Base-by-base conservation (phyloP, 2,329 filamentous ascomycete species). In the Tolypocladium tundrense region DNA sequence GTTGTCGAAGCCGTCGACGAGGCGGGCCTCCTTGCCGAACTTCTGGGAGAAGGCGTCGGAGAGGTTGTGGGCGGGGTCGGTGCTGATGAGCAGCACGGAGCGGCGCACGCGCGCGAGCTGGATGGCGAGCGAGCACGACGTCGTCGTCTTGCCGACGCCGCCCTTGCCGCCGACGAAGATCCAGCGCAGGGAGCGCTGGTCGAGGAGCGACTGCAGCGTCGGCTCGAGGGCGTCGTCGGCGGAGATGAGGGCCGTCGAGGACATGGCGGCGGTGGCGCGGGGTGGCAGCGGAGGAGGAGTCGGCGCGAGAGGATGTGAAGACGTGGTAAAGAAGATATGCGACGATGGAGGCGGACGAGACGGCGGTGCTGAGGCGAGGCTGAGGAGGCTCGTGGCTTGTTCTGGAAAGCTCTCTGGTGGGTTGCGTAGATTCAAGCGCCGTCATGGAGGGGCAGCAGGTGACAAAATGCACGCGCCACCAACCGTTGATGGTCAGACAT, bases 111-210 rank as follows among this genome's bases (percentile, higher is more conserved):
- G 91, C 68, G 94, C 91, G 64, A 99, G 90, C 77, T 99, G 94
- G 72, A 99, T 97, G 63, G 94, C 94, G 63, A 99, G 88, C 11
- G 93, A 97, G 77, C 94, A 99, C 9, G 93, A 97, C 19, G 94
- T 99, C n/a, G 94, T 99, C 35, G 94, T 99, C 81, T 99, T 99
- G 73, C 94, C 94, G 52, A 99, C 94, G 72, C 94, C 94, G 69
- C 94, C 94, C 77, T 99, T 99, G 65, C 94, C 94, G 68, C 94
- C 94, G 60, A 99, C 94, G 69, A 99, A 99, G 76, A 99, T 96
- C 94, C 94, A 99, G 72, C 94, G 90, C 58, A 99, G 86, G 40
- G 90, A 88, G 75, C 91, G 91, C 75, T 99, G 94, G 79, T 96
- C 91, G 68, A 99, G 85, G 70, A 99, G 91, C 63, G 90, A 89